Base-by-base conservation (phyloP, 179 eudicot genomes). In the Nepenthes alata region DNA sequence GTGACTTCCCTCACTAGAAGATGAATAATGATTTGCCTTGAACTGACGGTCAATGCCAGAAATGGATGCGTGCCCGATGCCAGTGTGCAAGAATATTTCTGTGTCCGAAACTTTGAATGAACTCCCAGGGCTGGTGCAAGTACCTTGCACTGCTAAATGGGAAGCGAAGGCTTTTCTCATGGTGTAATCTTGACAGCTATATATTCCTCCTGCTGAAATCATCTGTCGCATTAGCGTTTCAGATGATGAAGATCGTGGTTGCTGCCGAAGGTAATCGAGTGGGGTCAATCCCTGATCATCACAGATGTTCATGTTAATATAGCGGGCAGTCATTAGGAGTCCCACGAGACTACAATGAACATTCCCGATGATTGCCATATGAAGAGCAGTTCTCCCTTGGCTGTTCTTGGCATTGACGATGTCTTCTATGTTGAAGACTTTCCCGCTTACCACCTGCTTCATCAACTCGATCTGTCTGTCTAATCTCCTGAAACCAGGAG, bases 161-260 rank as follows among this genome's bases (percentile, higher is more conserved):
- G 98, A 89, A 58, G 96, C 89, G 53, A 89, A 70, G 14, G 81
- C 75, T 70, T 72, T 76, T 72, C 98, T 81, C 9, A 88, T 81
- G 2, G 83, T 77, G 61, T 82, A 69, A 61, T 89, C 91, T 57
- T 83, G 78, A 67, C 77, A 78, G 62, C 80, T 75, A 56, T 87
- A 86, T 34, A 89, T 73, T 50, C 96, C 98, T 15, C 98, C 98
- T 2, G 88, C 96, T 9, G 95, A 81, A 65, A 91, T 77, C 74
- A 91, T 55, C 64, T 84, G 96, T 41, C 80, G 69, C 34, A 82
- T 83, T 36, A 91, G 75, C 49, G 73, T 68, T 34, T 91, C 96
- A 0, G 95, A 89, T 14, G 89, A 81, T 13, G 77, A 74, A 16
- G 88, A 86, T 11, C 50, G 75, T 12, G 98, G 98, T 16, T 74